These are phyloP conservation scores for Wallacemonas rigidus DNA, from an alignment of 208 protist species.

Conservation along the genomic window DNA sequence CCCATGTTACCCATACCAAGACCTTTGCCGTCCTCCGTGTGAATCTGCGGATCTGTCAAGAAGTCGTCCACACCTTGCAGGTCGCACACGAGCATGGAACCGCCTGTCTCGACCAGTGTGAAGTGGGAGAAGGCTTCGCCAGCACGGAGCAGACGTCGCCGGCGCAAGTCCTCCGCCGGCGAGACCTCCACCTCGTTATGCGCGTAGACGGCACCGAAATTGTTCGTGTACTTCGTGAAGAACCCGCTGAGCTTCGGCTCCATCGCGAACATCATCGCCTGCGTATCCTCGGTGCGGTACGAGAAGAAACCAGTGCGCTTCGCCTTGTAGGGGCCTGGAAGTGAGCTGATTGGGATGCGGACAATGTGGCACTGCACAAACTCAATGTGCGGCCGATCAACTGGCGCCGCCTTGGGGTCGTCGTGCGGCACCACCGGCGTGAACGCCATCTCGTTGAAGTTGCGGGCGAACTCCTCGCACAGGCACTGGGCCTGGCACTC, in stretches of 20 bases:
- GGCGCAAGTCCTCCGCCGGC: conserved; percentile 4
- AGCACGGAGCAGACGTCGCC: conserved; percentile 15
- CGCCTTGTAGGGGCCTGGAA: conserved; percentile 27
- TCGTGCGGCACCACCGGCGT: conserved; percentile 3
- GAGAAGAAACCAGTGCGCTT: conserved; percentile 38
- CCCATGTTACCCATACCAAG: conserved; percentile 67
- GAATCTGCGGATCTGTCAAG: conserved; percentile 72
- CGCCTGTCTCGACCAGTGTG: conserved; percentile 37
- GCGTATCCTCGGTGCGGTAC: conserved; percentile 37
- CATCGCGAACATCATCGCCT: conserved; percentile 50
- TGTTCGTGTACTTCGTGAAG: conserved; percentile 77
- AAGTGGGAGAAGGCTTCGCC: conserved; percentile 80
- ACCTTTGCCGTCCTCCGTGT: conserved; percentile 45
- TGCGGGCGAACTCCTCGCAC: conserved; percentile 45
- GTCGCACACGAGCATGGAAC: conserved; percentile 51
- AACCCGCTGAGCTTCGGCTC: conserved; percentile 52
- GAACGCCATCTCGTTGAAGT: conserved; percentile 34
- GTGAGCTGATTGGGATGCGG: conserved; percentile 22
- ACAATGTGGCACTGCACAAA: conserved; percentile 56
- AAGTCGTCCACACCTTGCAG: conserved; percentile 53
- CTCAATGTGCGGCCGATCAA: conserved; percentile 25
- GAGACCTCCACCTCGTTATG: conserved; percentile 21
- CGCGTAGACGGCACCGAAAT: conserved; percentile 46
- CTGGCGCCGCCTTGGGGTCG: not conserved
- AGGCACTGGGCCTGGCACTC: conserved; percentile 53